phyloP scores from a whole-genome alignment of 805 yeast genomes.

The Candida maltosa region DNA sequence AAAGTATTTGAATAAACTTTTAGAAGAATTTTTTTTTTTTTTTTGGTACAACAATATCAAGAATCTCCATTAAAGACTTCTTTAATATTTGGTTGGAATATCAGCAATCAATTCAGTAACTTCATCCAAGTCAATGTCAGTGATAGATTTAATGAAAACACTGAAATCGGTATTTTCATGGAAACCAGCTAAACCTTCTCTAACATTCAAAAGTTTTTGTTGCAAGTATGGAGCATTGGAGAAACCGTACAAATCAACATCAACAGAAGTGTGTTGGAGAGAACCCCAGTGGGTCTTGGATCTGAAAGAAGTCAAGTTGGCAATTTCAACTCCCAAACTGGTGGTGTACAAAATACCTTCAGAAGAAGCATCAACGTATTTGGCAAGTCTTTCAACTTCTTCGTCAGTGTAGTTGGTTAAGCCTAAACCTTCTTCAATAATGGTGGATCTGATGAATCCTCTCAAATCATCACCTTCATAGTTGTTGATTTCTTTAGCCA shows the following conservation, averaged over 20 bases:
- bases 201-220: constrained; percentile 24
- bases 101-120: constrained; percentile 47
- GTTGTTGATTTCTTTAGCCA: constrained; percentile 44
- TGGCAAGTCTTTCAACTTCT: constrained; percentile 34
- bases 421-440: constrained; percentile 59
- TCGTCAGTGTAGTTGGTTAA: constrained; percentile 48
- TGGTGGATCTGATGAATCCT: constrained; percentile 45
- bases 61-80: too few relatives aligned
- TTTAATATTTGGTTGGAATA: constrained; percentile 17
- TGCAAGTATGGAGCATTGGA: constrained; percentile 49
- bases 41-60: too few relatives aligned
- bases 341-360: background rate
- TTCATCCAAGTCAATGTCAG: constrained; percentile 41
- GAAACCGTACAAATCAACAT: constrained; percentile 79
- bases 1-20: too few relatives aligned
- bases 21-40: too few relatives aligned
- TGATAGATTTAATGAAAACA: constrained; percentile 52
- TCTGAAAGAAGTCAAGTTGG: constrained; percentile 61
- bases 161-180: constrained; percentile 84
- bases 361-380: background rate
- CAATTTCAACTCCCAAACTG: too few relatives aligned
- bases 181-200: constrained; percentile 58
- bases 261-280: constrained; percentile 89
- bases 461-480: constrained; percentile 24
- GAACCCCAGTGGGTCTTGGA: constrained; percentile 89